These are phyloP conservation scores for Hypholoma fasciculare DNA, from an alignment of 768 basidiomycete genomes.

Conservation along the genomic window DNA sequence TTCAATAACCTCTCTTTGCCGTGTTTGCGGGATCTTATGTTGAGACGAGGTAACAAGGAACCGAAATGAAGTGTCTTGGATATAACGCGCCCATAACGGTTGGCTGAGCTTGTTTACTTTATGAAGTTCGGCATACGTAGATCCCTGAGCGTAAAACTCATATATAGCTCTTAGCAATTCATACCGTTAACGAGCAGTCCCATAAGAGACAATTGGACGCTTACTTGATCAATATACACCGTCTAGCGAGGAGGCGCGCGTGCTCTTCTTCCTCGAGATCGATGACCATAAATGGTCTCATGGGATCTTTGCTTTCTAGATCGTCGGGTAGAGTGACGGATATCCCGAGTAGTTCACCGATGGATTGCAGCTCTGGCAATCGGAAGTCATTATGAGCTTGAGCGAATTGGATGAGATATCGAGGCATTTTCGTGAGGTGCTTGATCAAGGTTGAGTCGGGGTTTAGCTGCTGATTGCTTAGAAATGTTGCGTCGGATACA, in stretches of 20 bases:
- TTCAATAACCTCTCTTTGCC: conserved; percentile 71
- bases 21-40: conserved; percentile 66
- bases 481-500: neutral
- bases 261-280: conserved; percentile 70
- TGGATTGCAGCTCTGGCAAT: conserved; percentile 77
- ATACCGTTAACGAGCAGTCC: conserved; percentile 3
- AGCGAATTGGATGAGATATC: conserved; percentile 72
- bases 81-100: conserved; percentile 58
- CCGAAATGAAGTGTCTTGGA: conserved; percentile 73
- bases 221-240: conserved; percentile 86
- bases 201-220: conserved; percentile 20
- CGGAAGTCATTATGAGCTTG: conserved; percentile 83
- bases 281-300: conserved; percentile 75
- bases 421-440: conserved; percentile 23
- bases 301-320: conserved; percentile 48
- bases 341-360: conserved; percentile 76
- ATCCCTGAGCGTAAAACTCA: conserved; percentile 74
- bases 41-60: conserved; percentile 77
- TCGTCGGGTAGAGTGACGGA: conserved; percentile 46
- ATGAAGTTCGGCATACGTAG: conserved; percentile 72
- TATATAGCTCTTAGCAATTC: conserved; percentile 59
- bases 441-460: neutral
- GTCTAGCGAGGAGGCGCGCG: conserved; percentile 65
- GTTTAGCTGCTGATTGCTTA: neutral
- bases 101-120: conserved; percentile 42